Conservation (phyloP, 306 rosid genomes). For the Citrullus mucosospermus region DNA sequence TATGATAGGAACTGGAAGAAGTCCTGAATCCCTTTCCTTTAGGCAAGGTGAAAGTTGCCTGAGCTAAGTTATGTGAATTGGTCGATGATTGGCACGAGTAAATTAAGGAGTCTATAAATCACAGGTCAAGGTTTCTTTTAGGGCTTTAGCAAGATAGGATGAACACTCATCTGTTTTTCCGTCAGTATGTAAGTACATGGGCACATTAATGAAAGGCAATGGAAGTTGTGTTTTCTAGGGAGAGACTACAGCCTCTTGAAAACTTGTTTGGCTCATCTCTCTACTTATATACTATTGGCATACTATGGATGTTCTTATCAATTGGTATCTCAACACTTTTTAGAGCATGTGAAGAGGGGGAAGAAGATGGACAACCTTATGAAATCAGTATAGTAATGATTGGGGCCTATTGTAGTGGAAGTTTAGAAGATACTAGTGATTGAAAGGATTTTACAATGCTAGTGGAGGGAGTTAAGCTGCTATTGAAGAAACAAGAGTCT, state of each 20-base stretch:
- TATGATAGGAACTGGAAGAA: background rate
- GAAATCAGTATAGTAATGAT: background rate
- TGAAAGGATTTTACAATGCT: background rate
- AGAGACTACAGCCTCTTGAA: background rate
- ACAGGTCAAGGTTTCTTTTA: background rate
- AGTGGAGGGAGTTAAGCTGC: background rate
- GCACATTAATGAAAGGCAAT: background rate
- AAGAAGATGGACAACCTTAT: background rate
- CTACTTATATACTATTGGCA: background rate
- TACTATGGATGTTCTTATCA: background rate
- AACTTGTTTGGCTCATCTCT: background rate
- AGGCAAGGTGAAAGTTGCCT: background rate
- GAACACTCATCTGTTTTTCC: background rate
- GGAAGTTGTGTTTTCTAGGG: background rate
- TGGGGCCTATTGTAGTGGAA: background rate
- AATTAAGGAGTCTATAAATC: background rate
- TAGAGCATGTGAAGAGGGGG: background rate
- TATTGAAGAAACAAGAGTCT: background rate
- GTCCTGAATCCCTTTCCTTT: background rate
- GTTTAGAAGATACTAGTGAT: background rate
- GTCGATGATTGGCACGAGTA: background rate
- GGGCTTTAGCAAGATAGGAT: background rate
- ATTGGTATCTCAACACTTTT: background rate
- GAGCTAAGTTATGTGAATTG: background rate
- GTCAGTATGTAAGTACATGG: background rate